These are phyloP conservation scores for Mycosarcoma mackinlayi DNA, from an alignment of 1,284 basidiomycete genomes.

Conservation along the genomic window DNA sequence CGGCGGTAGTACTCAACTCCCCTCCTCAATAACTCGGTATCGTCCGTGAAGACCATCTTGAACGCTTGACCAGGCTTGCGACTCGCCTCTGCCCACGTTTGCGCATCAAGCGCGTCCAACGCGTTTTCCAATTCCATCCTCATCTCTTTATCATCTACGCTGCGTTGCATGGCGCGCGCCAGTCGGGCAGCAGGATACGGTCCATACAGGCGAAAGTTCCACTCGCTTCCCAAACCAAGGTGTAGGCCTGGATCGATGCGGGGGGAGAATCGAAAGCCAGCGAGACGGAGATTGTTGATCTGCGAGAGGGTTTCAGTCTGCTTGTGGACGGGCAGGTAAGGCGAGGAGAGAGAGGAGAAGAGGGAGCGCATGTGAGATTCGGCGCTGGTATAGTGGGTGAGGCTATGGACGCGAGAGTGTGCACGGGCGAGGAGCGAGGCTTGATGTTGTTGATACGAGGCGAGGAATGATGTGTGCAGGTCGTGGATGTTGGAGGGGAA, in stretches of 20 bases:
- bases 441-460: no score
- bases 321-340: neutral
- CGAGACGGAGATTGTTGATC: slow-evolving; percentile 12
- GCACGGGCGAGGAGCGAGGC: no score
- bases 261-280: slow-evolving; percentile 1
- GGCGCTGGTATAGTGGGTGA: neutral
- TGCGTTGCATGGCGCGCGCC: neutral
- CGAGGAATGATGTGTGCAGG: no score
- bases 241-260: slow-evolving; percentile 11
- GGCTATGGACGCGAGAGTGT: neutral
- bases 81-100: neutral
- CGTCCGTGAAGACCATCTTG: slow-evolving; percentile 13
- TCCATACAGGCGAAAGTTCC: neutral
- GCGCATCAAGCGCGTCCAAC: slow-evolving; percentile 14
- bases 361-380: neutral
- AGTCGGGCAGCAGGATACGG: neutral
- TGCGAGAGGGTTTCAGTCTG: neutral
- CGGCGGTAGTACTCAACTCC: slow-evolving; percentile 5
- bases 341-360: neutral
- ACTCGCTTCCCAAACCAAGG: neutral
- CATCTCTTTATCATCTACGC: neutral
- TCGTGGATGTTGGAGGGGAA: neutral
- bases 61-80: neutral
- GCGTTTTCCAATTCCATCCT: slow-evolving; percentile 22
- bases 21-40: slow-evolving; percentile 3